These are phyloP conservation scores for Dinochytrium kinnereticum DNA, from an alignment of 371 early-diverging fungal genomes.

Conservation along the genomic window DNA sequence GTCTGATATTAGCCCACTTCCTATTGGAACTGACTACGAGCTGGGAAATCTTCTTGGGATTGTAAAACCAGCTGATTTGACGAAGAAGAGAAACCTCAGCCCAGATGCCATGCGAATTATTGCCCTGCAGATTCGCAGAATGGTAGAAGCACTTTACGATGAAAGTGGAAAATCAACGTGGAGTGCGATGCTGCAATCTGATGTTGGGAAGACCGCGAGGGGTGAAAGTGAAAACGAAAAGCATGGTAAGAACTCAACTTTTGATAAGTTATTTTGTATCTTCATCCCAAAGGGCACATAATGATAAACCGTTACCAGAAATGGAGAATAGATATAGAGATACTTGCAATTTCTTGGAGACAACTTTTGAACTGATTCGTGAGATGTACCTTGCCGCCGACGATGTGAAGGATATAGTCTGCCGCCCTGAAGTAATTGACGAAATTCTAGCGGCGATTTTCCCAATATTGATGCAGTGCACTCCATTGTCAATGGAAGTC, in stretches of 20 bases:
- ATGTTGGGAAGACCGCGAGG: not conserved
- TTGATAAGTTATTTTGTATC: not conserved
- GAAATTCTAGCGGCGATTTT: conserved; percentile 60
- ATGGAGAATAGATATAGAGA: not conserved
- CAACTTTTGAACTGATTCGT: conserved; percentile 59
- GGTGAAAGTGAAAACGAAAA: conserved; percentile 11
- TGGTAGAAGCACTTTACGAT: conserved; percentile 39
- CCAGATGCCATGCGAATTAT: conserved; percentile 53
- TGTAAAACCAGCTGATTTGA: conserved; percentile 39
- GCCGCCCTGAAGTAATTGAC: conserved; percentile 64
- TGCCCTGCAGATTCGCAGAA: conserved; percentile 19
- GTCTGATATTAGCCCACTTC: conserved; percentile 61
- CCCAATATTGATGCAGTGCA: conserved; percentile 57
- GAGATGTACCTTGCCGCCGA: conserved; percentile 61
- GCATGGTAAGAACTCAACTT: not conserved
- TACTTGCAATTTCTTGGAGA: conserved; percentile 32
- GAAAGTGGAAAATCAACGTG: not conserved
- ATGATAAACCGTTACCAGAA: not conserved
- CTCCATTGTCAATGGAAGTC: conserved; percentile 20
- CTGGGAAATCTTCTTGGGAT: conserved; percentile 55
- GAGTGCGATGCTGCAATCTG: not conserved
- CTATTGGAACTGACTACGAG: conserved; percentile 55
- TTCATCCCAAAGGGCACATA: too few species aligned
- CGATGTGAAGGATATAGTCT: conserved; percentile 63
- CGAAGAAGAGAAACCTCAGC: conserved; percentile 30